Conservation (phyloP, 345 rosid species). For the Eucalyptus fibrosa region DNA sequence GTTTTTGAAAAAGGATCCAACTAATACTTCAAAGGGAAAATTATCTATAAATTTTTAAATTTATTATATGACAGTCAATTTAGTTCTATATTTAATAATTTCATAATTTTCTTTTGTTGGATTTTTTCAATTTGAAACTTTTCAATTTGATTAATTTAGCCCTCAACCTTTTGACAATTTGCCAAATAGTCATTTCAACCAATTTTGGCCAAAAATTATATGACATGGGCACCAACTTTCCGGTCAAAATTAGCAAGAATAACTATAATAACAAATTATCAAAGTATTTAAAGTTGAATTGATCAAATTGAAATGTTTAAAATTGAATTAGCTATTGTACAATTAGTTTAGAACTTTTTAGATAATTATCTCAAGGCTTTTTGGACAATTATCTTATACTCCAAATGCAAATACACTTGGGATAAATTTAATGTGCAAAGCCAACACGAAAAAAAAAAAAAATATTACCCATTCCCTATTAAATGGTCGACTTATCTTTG, state of each 20-base stretch:
- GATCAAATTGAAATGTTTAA: no score
- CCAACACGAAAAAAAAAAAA: not conserved
- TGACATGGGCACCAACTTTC: rapidly evolving
- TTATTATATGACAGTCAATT: rapidly evolving
- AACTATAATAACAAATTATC: not conserved
- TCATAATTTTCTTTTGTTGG: no score
- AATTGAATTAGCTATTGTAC: no score
- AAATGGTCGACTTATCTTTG: no score
- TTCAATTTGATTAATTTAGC: no score
- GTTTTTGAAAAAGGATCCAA: not conserved
- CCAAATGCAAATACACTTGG: not conserved
- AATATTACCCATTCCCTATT: no score
- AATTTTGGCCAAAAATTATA: no score
- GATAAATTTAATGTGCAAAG: not conserved
- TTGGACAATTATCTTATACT: not conserved
- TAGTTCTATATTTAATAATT: not conserved
- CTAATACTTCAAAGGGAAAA: not conserved
- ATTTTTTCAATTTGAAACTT: no score
- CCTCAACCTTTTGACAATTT: not conserved
- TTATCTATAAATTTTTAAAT: not conserved
- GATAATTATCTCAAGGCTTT: not conserved
- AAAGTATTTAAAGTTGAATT: not conserved
- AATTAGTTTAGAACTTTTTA: not conserved
- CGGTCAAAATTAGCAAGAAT: rapidly evolving
- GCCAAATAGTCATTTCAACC: no score